Evolutionary conservation across 192 early-diverging fungal genomes (phyloP).

Genomic region (Gaertneriomyces semiglobifer): DNA sequence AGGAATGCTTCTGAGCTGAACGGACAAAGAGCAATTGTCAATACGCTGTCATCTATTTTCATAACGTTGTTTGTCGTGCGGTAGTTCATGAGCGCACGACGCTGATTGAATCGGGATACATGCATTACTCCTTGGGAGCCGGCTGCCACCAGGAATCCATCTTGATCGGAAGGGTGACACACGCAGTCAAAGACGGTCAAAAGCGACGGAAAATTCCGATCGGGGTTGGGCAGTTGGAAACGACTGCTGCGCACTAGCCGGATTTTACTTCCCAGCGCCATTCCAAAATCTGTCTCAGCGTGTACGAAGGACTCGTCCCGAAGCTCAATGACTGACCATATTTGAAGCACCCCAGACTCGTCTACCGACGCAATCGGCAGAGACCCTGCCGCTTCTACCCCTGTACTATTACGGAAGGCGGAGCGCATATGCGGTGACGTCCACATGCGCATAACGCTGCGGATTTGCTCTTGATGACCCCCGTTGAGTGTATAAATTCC

Average conservation of each 20-base stretch:
- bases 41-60: constrained; percentile 17
- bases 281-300: constrained; percentile 39
- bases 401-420: no score
- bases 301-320: constrained; percentile 12
- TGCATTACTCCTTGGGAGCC: constrained; percentile 27
- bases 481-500: constrained; percentile 31
- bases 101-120: constrained; percentile 33
- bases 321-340: constrained; percentile 38
- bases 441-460: constrained; percentile 13
- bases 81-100: constrained; percentile 16
- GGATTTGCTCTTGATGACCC: constrained; percentile 26
- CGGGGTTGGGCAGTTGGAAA: constrained; percentile 9
- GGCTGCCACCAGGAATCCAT: constrained; percentile 33
- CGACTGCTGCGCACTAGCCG: constrained; percentile 28
- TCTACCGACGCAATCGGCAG: constrained; percentile 44
- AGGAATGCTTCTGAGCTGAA: constrained; percentile 31
- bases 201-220: constrained; percentile 11
- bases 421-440: background rate
- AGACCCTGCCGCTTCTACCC: constrained; percentile 10
- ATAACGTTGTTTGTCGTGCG: constrained; percentile 11
- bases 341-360: constrained; percentile 30
- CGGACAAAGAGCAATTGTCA: constrained; percentile 30
- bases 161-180: constrained; percentile 15
- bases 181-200: constrained; percentile 11
- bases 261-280: constrained; percentile 38